phyloP scores from a whole-genome alignment of 2,329 filamentous ascomycete species.

The Aurifilum marmelostoma region DNA sequence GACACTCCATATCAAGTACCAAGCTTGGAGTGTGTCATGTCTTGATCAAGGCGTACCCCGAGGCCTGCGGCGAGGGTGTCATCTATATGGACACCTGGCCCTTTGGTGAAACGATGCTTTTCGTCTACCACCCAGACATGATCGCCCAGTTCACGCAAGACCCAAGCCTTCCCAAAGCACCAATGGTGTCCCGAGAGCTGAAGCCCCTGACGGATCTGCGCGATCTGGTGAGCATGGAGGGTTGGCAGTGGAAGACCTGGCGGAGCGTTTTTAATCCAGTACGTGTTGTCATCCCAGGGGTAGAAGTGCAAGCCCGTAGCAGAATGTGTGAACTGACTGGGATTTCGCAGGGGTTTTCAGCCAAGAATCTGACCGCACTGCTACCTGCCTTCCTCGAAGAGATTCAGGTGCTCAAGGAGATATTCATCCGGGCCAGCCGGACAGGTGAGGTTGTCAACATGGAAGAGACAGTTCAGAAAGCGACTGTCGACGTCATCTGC shows the following conservation, averaged over 20 bases:
- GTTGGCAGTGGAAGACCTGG: conserved; percentile 24
- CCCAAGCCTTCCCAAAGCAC: conserved; percentile 23
- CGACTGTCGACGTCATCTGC: conserved; percentile 34
- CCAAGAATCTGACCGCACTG: conserved; percentile 41
- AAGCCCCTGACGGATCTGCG: conserved; percentile 11
- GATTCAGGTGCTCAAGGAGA: conserved; percentile 25
- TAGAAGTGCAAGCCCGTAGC: conserved; percentile 1
- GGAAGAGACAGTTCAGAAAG: conserved; percentile 17
- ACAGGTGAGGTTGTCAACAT: conserved; percentile 16
- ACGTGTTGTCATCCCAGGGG: neutral
- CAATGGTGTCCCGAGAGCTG: neutral
- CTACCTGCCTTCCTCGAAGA: conserved; percentile 34
- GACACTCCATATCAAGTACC: neutral
- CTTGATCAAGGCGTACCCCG: conserved; percentile 35
- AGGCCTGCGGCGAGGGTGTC: conserved; percentile 35
- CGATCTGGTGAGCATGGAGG: conserved; percentile 20
- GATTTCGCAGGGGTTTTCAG: conserved; percentile 28
- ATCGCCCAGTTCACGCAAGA: conserved; percentile 44
- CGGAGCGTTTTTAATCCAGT: conserved; percentile 23
- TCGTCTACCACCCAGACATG: conserved; percentile 43
- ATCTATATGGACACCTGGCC: conserved; percentile 46
- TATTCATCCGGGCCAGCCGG: conserved; percentile 8
- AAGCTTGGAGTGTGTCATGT: neutral
- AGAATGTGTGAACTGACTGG: neutral
- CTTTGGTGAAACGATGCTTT: conserved; percentile 39